Evolutionary conservation across 192 early-diverging fungal genomes (phyloP).

Genomic region (Coemansia sp.): DNA sequence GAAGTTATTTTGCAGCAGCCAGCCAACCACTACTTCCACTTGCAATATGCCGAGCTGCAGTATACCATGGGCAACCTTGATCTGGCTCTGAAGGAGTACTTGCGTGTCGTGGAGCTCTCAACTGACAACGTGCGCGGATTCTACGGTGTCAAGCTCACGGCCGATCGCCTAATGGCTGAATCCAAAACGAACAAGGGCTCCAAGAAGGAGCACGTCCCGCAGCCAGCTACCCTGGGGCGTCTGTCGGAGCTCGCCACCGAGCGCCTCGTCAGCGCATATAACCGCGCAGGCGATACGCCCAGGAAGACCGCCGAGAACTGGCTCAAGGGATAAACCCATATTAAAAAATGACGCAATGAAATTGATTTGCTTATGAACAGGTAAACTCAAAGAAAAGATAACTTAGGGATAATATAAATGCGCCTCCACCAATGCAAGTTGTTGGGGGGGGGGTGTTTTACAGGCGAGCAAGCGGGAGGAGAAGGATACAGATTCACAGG

Average conservation of each 20-base stretch:
- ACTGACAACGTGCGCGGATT: slow-evolving; percentile 82
- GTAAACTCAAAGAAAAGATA: slow-evolving; percentile 1
- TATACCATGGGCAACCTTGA: slow-evolving; percentile 67
- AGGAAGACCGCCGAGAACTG: slow-evolving; percentile 30
- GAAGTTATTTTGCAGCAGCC: slow-evolving; percentile 88
- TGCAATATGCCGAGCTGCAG: slow-evolving; percentile 87
- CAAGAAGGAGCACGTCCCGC: slow-evolving; percentile 20
- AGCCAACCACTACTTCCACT: slow-evolving; percentile 79
- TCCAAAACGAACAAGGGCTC: not conserved
- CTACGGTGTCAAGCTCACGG: slow-evolving; percentile 76
- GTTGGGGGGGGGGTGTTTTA: not conserved
- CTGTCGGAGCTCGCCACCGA: slow-evolving; percentile 48
- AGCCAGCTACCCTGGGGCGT: slow-evolving; percentile 35
- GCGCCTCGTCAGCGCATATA: slow-evolving; percentile 32
- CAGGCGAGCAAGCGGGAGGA: not conserved
- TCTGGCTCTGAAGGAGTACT: slow-evolving; percentile 84
- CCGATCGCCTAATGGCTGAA: slow-evolving; percentile 33
- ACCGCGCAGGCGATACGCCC: slow-evolving; percentile 8
- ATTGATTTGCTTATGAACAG: not conserved
- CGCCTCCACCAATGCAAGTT: not conserved
- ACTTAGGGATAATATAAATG: slow-evolving; percentile 5
- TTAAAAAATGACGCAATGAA: not conserved
- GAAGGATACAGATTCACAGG: not conserved
- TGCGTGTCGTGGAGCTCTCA: slow-evolving; percentile 82
- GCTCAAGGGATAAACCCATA: slow-evolving; percentile 18